Percentiles rank a stretch among this genome's conserved stretches.
These are phyloP conservation scores for Sporothrix phasma DNA, from an alignment of 2,329 filamentous ascomycete genomes.

Conservation along the genomic window DNA sequence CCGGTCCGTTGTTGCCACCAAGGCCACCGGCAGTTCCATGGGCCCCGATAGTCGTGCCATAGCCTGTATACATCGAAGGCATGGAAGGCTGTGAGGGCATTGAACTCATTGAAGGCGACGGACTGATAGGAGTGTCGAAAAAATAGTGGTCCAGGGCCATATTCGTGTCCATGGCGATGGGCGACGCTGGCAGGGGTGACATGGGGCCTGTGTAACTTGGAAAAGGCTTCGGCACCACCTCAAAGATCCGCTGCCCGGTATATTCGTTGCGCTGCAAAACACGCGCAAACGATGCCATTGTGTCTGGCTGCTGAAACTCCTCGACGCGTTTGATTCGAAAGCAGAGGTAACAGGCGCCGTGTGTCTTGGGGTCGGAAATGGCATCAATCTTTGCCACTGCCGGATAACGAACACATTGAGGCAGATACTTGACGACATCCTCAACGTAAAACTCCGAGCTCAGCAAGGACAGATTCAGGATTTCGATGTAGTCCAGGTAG, in stretches of 20 bases:
- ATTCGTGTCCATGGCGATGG: neutral
- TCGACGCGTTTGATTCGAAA: constrained; percentile 16
- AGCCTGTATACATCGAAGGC: neutral
- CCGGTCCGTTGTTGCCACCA: neutral
- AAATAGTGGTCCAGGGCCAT: too few relatives aligned
- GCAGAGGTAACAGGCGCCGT: constrained; percentile 20
- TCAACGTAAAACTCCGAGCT: constrained; percentile 12
- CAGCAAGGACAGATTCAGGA: constrained; percentile 14
- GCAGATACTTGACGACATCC: constrained; percentile 15
- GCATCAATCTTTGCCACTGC: constrained; percentile 6
- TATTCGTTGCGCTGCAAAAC: constrained; percentile 16
- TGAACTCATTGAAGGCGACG: too few relatives aligned
- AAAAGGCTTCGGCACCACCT: constrained; percentile 3
- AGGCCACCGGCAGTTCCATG: neutral
- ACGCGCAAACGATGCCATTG: constrained; percentile 7
- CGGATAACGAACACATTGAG: constrained; percentile 13
- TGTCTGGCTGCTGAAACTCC: constrained; percentile 10
- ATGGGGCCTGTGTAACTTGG: neutral
- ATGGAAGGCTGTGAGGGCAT: too few relatives aligned
- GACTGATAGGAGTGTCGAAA: neutral
- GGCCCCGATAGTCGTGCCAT: neutral
- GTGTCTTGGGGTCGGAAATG: neutral
- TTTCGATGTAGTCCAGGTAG: constrained; percentile 18
- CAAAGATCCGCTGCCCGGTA: constrained; percentile 14
- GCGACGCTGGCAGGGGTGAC: constrained; percentile 7